Evolutionary conservation across 306 rosid species (phyloP), one percentile per base, ranked within the genome.

Genomic region (Malus sylvestris): DNA sequence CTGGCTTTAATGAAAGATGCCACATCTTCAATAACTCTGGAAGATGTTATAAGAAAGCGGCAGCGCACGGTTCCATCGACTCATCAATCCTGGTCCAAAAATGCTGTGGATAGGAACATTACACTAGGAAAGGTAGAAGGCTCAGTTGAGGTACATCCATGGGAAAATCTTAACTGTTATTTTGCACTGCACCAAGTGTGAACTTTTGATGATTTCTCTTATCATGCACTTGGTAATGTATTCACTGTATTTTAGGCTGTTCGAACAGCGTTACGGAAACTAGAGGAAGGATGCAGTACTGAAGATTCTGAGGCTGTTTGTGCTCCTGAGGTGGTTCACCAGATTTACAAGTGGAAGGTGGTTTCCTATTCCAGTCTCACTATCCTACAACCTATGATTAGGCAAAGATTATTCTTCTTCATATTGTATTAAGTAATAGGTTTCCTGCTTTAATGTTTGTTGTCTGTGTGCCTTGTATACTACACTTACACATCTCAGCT

Each of bases 301-400:
- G 89, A 86, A 76, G 91, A 92, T 78, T 93, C 89, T 64, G 82
- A 85, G 86, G 92, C 93, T 76, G 91, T 92, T 75, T 95, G 99
- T 76, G 87, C 83, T 45, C 92, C 87, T 16, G 96, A 89, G 53
- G 80, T 89, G 79, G 80, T 95, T 76, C 77, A 57, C 52, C 96
- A 80, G 81, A 79, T 95, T 77, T 90, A 75, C 80, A 90, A 78
- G 85, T 95, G 99, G 99, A 92, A 82, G 99, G 99, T 95, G 79
- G 71, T 66, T 22, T 10, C 23, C 75, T 74, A 23, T 82, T 76
- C 80, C 72, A 64, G 29, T 46, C 66, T 33, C 19, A 64, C 60
- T 61, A 61, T 69, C 71, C 64, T 25, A 42, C 42, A 73, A 42
- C 22, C 71, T 40, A 72, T 45, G 65, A 22, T 68, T 70, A 35